Evolutionary conservation across 106 monocot genomes (phyloP).

Genomic region (Triglochin maritima): DNA sequence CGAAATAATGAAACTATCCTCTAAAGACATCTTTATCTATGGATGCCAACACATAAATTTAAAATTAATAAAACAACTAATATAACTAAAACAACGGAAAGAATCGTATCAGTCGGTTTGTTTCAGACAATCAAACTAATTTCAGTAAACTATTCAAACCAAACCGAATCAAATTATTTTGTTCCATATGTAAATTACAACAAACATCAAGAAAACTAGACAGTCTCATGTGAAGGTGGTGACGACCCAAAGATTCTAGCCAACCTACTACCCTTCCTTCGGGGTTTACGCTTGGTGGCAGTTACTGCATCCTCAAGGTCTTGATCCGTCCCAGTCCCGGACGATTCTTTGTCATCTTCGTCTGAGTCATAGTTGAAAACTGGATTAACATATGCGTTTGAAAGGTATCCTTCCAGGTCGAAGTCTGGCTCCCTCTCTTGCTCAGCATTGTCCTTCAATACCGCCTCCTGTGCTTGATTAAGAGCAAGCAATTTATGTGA

Average conservation of each 20-base stretch:
- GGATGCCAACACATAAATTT: no score
- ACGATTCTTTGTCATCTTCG: slow-evolving; percentile 23
- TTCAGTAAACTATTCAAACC: no score
- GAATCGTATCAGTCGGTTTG: no score
- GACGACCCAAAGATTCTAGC: slow-evolving; percentile 55
- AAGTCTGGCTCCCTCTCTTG: slow-evolving; percentile 61
- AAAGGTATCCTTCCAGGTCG: slow-evolving; percentile 55
- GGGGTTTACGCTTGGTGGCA: slow-evolving; percentile 70
- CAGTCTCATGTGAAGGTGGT: slow-evolving; percentile 45
- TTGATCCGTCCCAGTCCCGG: slow-evolving; percentile 8
- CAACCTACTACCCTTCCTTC: slow-evolving; percentile 54
- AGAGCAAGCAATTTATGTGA: no score
- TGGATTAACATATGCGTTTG: slow-evolving; percentile 65
- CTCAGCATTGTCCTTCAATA: slow-evolving; percentile 81
- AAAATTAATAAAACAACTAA: no score
- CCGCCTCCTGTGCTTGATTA: slow-evolving; percentile 82
- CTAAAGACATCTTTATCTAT: no score
- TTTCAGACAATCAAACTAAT: no score
- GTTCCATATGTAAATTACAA: no score
- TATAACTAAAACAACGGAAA: no score
- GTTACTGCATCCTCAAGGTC: slow-evolving; percentile 36
- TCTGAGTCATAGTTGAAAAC: slow-evolving; percentile 64
- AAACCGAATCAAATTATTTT: no score
- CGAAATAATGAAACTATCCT: no score
- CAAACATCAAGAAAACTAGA: no score